Conservation (phyloP, 2,329 filamentous ascomycete species). For the Aspergillus pseudotamarii region DNA sequence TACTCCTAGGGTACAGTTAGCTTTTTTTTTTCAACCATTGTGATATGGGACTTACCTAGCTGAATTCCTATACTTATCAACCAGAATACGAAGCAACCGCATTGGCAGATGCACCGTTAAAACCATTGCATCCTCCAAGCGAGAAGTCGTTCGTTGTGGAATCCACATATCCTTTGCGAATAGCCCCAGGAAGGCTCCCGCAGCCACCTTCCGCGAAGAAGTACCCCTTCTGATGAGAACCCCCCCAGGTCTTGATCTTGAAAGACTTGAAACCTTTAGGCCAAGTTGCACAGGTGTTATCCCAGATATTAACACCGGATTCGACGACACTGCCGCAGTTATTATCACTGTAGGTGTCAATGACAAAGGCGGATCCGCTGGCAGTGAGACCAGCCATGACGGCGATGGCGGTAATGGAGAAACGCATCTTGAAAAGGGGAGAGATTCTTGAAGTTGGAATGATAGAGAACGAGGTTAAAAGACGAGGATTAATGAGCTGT, state of each 20-base stretch:
- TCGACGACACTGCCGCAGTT: neutral
- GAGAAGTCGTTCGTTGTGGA: neutral
- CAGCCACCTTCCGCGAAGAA: neutral
- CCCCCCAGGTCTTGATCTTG: neutral
- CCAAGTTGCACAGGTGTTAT: neutral
- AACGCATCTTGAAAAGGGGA: neutral
- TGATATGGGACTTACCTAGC: neutral
- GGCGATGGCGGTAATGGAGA: neutral
- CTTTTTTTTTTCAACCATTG: neutral
- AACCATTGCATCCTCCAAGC: neutral
- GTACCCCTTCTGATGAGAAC: neutral
- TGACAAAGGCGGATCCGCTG: neutral
- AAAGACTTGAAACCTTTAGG: neutral
- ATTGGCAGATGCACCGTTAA: neutral
- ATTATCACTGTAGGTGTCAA: neutral
- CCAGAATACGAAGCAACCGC: neutral
- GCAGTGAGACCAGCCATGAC: neutral
- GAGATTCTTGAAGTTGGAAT: neutral
- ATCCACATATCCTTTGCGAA: neutral
- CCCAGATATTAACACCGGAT: neutral
- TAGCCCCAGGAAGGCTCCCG: neutral
- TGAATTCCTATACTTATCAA: neutral
- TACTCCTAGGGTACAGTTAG: neutral
- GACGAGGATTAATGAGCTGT: neutral
- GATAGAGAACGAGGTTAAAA: neutral